These are phyloP conservation scores for Microascus cirrosus DNA, from an alignment of 2,329 filamentous ascomycete genomes.

Conservation along the genomic window DNA sequence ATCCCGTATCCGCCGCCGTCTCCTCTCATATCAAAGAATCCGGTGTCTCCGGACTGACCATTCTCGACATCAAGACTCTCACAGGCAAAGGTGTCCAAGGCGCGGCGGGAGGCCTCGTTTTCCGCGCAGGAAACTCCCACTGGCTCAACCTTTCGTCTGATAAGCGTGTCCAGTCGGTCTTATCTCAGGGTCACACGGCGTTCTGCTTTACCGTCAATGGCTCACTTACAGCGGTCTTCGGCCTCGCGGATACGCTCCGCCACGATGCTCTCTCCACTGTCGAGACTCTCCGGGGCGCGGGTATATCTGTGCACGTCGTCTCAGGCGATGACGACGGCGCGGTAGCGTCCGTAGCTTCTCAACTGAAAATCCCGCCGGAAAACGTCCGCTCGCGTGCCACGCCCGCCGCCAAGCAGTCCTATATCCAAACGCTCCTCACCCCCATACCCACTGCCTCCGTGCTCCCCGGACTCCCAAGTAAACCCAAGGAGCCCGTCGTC, in stretches of 20 bases:
- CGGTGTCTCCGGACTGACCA: not conserved
- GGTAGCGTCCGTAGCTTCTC: constrained; percentile 26
- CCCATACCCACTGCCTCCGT: not conserved
- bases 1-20: not conserved
- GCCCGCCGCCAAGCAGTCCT: constrained; percentile 32
- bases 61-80: constrained; percentile 3
- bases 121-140: constrained; percentile 37
- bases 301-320: constrained; percentile 33
- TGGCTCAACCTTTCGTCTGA: constrained; percentile 29
- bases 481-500: constrained; percentile 19
- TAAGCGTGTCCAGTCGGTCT: constrained; percentile 19
- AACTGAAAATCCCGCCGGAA: constrained; percentile 24
- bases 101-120: constrained; percentile 8
- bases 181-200: constrained; percentile 25
- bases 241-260: constrained; percentile 34
- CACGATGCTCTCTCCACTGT: constrained; percentile 26
- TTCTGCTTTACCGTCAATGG: constrained; percentile 34
- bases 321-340: constrained; percentile 42
- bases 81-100: not conserved
- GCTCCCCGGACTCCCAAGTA: not conserved
- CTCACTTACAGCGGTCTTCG: constrained; percentile 26
- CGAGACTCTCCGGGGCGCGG: constrained; percentile 19
- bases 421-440: constrained; percentile 25
- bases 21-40: not conserved
- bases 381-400: constrained; percentile 29